These are phyloP conservation scores for Oryza punctata DNA, from an alignment of 176 grass and related monocot genomes.

Conservation along the genomic window DNA sequence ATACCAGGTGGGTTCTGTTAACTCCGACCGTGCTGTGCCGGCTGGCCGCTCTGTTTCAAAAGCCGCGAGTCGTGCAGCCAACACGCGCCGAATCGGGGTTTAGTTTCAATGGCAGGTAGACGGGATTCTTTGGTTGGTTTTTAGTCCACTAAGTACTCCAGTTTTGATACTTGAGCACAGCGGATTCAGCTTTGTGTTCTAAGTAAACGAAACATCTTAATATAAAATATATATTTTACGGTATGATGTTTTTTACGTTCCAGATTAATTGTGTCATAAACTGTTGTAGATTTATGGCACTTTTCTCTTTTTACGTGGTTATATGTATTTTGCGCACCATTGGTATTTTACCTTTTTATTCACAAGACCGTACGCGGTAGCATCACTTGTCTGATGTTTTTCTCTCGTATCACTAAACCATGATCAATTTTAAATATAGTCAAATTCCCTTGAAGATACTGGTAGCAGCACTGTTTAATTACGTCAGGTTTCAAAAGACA, in stretches of 20 bases:
- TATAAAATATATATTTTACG: not conserved
- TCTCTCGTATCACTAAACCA: not conserved
- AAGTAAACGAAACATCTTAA: not conserved
- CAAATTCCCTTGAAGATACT: not conserved
- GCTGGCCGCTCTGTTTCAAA: not conserved
- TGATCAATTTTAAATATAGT: not conserved
- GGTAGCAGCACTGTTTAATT: too few relatives aligned
- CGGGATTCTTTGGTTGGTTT: not conserved
- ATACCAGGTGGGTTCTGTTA: not conserved
- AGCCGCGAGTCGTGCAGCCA: not conserved
- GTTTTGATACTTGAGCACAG: not conserved
- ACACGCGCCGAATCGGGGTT: not conserved
- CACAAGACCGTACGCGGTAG: too few relatives aligned
- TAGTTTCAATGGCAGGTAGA: not conserved
- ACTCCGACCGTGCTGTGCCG: not conserved
- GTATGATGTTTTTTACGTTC: not conserved
- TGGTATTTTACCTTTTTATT: not conserved
- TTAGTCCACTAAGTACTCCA: not conserved
- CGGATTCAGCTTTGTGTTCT: not conserved
- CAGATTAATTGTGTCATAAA: not conserved
- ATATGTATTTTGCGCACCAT: too few relatives aligned
- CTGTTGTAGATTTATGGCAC: not conserved
- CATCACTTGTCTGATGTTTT: too few relatives aligned
- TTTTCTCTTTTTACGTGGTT: not conserved
- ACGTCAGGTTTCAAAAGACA: not conserved